These are phyloP conservation scores for Phytophthora foliorum DNA, from an alignment of 352 stramenopile genomes.

Conservation along the genomic window DNA sequence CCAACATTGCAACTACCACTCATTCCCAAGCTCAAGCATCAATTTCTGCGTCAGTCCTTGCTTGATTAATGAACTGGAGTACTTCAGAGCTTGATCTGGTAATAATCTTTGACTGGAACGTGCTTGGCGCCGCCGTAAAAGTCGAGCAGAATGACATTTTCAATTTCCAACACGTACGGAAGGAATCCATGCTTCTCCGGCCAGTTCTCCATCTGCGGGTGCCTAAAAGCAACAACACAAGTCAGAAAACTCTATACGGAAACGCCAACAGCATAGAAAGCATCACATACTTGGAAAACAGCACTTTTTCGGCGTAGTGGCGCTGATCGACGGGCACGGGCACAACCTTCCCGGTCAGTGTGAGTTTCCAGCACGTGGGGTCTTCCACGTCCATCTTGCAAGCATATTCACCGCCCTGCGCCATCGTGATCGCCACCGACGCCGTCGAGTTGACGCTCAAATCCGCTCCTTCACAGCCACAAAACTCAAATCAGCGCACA, in stretches of 20 bases:
- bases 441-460: conserved; percentile 63
- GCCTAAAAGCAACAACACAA: conserved; percentile 33
- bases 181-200: conserved; percentile 65
- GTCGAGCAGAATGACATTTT: conserved; percentile 74
- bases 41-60: background rate
- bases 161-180: conserved; percentile 63
- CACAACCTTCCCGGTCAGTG: conserved; percentile 62
- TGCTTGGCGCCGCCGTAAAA: conserved; percentile 80
- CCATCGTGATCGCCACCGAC: conserved; percentile 70
- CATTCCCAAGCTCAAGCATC: background rate
- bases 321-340: conserved; percentile 52
- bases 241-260: background rate
- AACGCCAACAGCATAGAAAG: conserved; percentile 1
- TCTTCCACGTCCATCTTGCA: conserved; percentile 80
- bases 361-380: conserved; percentile 80
- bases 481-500: background rate
- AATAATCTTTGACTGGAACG: conserved; percentile 73
- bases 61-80: background rate
- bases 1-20: background rate
- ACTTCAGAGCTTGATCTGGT: conserved; percentile 48
- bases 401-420: conserved; percentile 52
- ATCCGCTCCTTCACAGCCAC: conserved; percentile 44
- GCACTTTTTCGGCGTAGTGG: conserved; percentile 56
- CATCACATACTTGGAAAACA: conserved; percentile 78
- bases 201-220: conserved; percentile 78